phyloP scores from a whole-genome alignment of 352 stramenopile species.

The Blastocystis sp. region DNA sequence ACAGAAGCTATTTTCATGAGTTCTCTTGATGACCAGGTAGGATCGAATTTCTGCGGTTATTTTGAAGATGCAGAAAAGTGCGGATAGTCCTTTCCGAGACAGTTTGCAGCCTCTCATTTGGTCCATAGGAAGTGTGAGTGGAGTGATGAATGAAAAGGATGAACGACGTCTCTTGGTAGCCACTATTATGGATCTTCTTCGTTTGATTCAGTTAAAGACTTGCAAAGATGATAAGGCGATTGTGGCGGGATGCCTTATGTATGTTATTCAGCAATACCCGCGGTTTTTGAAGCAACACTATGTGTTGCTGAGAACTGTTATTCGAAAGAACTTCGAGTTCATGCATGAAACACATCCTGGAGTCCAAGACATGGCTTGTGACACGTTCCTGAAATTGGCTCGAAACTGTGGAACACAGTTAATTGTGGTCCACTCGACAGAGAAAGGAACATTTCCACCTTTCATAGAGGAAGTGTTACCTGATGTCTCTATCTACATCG shows the following conservation, averaged over 20 bases:
- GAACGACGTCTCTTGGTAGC: constrained; percentile 99
- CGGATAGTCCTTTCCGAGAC: constrained; percentile 67
- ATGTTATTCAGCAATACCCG: constrained; percentile 98
- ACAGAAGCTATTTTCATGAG: constrained; percentile 98
- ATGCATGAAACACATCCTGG: constrained; percentile 98
- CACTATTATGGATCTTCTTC: constrained; percentile 96
- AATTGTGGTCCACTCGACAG: constrained; percentile 84
- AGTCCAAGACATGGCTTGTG: constrained; percentile 99
- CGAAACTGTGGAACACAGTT: constrained; percentile 95
- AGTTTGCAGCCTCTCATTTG: constrained; percentile 99
- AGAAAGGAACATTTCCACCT: constrained; percentile 67
- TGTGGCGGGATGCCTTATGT: constrained; percentile 97
- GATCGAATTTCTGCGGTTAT: neutral
- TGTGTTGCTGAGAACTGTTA: constrained; percentile 99
- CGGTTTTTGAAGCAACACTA: constrained; percentile 96
- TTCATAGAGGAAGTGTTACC: constrained; percentile 94
- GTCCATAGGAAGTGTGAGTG: constrained; percentile 96
- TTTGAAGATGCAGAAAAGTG: constrained; percentile 13
- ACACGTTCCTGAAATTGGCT: constrained; percentile 98
- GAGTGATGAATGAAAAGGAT: constrained; percentile 96
- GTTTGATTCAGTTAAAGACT: constrained; percentile 92
- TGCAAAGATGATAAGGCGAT: constrained; percentile 99
- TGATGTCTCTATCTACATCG: constrained; percentile 86
- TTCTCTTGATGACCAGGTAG: constrained; percentile 75
- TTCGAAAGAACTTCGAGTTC: constrained; percentile 99